Evolutionary conservation across 73 alveolate genomes (phyloP).

Genomic region (Loxodes magnus): DNA sequence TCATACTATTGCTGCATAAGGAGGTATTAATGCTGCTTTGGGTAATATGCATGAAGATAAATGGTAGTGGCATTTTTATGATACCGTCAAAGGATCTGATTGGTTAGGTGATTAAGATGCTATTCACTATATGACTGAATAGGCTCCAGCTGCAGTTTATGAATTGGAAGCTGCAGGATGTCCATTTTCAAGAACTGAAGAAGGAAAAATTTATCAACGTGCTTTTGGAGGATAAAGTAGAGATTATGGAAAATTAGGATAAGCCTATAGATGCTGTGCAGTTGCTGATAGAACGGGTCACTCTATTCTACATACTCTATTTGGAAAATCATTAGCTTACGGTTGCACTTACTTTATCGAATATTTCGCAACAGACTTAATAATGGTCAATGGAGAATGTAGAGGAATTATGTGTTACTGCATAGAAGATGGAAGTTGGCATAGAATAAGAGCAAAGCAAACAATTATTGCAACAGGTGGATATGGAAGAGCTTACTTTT

Average conservation of each 20-base stretch:
- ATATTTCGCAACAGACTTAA: conserved; percentile 83
- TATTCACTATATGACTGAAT: conserved; percentile 84
- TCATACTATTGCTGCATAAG: conserved; percentile 93
- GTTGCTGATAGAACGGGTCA: conserved; percentile 97
- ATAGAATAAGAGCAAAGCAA: conserved; percentile 66
- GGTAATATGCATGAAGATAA: conserved; percentile 93
- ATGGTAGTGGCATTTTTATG: conserved; percentile 96
- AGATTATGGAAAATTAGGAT: conserved; percentile 76
- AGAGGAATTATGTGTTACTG: conserved; percentile 57
- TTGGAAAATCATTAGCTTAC: conserved; percentile 83
- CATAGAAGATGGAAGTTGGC: conserved; percentile 81
- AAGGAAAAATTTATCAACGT: conserved; percentile 88
- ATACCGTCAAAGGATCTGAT: conserved; percentile 70
- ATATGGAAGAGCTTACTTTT: conserved; percentile 78
- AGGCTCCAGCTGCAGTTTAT: conserved; percentile 85
- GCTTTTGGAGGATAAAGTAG: conserved; percentile 91
- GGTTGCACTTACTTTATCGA: conserved; percentile 90
- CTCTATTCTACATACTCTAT: conserved; percentile 85
- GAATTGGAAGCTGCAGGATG: conserved; percentile 87
- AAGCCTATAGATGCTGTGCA: conserved; percentile 86
- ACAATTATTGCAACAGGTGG: conserved; percentile 89
- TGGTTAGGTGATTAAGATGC: conserved; percentile 94
- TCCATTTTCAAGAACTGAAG: conserved; percentile 92
- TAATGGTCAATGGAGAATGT: conserved; percentile 77
- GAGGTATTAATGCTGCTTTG: conserved; percentile 90